A percentile compares a stretch with the other conserved stretches of the same genome.
These are phyloP conservation scores for Phytophthora chlamydospora DNA, from an alignment of 352 stramenopile species.

Conservation along the genomic window DNA sequence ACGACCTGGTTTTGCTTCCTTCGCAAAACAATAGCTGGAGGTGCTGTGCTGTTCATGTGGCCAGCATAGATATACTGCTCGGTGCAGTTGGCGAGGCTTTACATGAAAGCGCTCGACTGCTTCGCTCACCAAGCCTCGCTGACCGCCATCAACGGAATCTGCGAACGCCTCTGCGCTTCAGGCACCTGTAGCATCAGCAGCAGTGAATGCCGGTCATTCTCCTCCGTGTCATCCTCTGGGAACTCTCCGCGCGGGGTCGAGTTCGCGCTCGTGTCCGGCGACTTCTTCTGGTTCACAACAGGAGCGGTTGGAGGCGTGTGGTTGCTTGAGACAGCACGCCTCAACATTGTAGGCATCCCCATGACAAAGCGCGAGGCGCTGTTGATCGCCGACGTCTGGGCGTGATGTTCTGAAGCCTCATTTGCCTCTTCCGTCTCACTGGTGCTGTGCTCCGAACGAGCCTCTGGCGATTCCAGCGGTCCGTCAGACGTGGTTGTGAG, in stretches of 20 bases:
- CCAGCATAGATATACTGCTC: slow-evolving; percentile 34
- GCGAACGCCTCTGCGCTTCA: slow-evolving; percentile 49
- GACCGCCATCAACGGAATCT: slow-evolving; percentile 70
- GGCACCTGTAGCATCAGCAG: slow-evolving; percentile 75
- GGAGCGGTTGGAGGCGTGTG: slow-evolving; percentile 17
- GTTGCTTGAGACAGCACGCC: slow-evolving; percentile 43
- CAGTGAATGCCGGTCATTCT: slow-evolving; percentile 66
- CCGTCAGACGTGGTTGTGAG: not conserved
- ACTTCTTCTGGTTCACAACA: slow-evolving; percentile 22
- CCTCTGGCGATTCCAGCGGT: slow-evolving; percentile 15
- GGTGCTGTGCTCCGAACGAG: slow-evolving; percentile 18
- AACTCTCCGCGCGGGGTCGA: slow-evolving; percentile 27
- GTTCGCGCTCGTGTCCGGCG: slow-evolving; percentile 34
- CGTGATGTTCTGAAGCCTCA: slow-evolving; percentile 4
- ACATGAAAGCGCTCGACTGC: not conserved
- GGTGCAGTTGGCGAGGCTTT: slow-evolving; percentile 19
- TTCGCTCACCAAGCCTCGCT: slow-evolving; percentile 38
- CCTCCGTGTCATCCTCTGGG: slow-evolving; percentile 35
- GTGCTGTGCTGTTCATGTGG: slow-evolving; percentile 8
- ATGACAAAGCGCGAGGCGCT: slow-evolving; percentile 62
- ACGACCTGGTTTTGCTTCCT: slow-evolving; percentile 27
- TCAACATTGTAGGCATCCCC: slow-evolving; percentile 67
- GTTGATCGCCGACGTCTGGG: slow-evolving; percentile 28
- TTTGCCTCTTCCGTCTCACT: slow-evolving; percentile 17
- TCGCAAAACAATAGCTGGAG: slow-evolving; percentile 27